phyloP scores from a whole-genome alignment of 1,284 basidiomycete genomes.

The Agroathelia rolfsii region DNA sequence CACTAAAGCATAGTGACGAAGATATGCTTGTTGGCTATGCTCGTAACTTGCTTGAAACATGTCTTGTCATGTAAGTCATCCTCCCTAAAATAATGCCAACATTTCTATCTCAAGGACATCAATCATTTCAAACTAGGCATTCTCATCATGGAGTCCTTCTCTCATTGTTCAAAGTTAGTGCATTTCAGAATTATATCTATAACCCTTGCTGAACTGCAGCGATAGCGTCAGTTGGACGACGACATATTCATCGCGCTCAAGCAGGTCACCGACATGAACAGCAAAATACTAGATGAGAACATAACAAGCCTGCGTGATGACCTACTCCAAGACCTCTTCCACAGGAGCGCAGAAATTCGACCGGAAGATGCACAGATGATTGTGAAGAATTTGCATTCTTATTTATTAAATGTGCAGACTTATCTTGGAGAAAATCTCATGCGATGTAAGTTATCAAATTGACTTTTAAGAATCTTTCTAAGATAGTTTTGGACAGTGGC shows the following conservation, averaged over 20 bases:
- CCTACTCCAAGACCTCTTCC: slow-evolving; percentile 45
- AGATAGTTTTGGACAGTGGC: slow-evolving; percentile 29
- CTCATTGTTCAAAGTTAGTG: too few relatives aligned
- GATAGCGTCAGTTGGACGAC: slow-evolving; percentile 36
- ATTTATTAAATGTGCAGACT: too few relatives aligned
- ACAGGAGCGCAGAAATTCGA: slow-evolving; percentile 40
- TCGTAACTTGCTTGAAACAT: slow-evolving; percentile 40
- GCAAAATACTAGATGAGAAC: slow-evolving; percentile 20
- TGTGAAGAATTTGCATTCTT: slow-evolving; percentile 46
- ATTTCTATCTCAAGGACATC: slow-evolving; percentile 30
- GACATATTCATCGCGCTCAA: slow-evolving; percentile 47
- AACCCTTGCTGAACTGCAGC: too few relatives aligned
- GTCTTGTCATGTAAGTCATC: slow-evolving; percentile 40
- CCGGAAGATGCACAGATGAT: slow-evolving; percentile 35
- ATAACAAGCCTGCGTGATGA: slow-evolving; percentile 35
- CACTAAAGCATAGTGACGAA: slow-evolving; percentile 38
- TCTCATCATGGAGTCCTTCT: too few relatives aligned
- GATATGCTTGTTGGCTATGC: slow-evolving; percentile 50
- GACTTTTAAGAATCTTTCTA: slow-evolving; percentile 3
- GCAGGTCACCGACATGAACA: slow-evolving; percentile 31
- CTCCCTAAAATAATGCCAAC: too few relatives aligned
- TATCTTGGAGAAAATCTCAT: slow-evolving; percentile 40
- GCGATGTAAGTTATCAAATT: slow-evolving; percentile 33
- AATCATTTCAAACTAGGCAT: slow-evolving; percentile 44
- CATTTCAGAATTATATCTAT: too few relatives aligned